phyloP scores from a whole-genome alignment of 1,284 basidiomycete genomes.

The Psilocybe mexicana region DNA sequence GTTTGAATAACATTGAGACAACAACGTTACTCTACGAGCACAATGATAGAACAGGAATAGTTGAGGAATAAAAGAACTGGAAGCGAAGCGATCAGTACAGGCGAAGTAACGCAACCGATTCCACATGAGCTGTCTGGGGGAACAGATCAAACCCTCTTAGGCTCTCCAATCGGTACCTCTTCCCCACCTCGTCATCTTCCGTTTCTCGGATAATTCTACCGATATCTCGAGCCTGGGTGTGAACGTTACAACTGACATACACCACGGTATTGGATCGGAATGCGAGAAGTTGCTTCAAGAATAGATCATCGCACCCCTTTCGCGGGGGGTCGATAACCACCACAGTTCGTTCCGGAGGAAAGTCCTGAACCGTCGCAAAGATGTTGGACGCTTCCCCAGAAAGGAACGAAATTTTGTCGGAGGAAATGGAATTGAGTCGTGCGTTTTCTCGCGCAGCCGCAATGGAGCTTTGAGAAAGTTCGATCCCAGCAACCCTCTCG shows the following conservation, averaged over 20 bases:
- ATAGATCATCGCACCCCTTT: conserved; percentile 86
- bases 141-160: conserved; percentile 90
- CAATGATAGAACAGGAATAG: too few species aligned
- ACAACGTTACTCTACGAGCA: neutral
- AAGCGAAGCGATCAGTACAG: conserved; percentile 16
- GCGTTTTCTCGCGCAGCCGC: conserved; percentile 82
- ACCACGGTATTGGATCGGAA: conserved; percentile 77
- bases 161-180: conserved; percentile 72
- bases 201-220: conserved; percentile 65
- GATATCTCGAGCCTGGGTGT: conserved; percentile 83
- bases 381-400: conserved; percentile 74
- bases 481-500: conserved; percentile 84
- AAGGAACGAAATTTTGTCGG: conserved; percentile 55
- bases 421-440: conserved; percentile 64
- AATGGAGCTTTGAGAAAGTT: conserved; percentile 81
- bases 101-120: conserved; percentile 74
- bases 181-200: conserved; percentile 40
- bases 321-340: conserved; percentile 87
- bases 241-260: conserved; percentile 95
- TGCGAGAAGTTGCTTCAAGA: conserved; percentile 75
- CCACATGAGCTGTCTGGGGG: conserved; percentile 91
- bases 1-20: neutral
- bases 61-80: neutral
- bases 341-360: conserved; percentile 69
- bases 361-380: conserved; percentile 64